A percentile compares a stretch with the other conserved stretches of the same genome.
These are phyloP conservation scores for Spiraea crenata DNA, from an alignment of 331 rosid genomes.

Conservation along the genomic window DNA sequence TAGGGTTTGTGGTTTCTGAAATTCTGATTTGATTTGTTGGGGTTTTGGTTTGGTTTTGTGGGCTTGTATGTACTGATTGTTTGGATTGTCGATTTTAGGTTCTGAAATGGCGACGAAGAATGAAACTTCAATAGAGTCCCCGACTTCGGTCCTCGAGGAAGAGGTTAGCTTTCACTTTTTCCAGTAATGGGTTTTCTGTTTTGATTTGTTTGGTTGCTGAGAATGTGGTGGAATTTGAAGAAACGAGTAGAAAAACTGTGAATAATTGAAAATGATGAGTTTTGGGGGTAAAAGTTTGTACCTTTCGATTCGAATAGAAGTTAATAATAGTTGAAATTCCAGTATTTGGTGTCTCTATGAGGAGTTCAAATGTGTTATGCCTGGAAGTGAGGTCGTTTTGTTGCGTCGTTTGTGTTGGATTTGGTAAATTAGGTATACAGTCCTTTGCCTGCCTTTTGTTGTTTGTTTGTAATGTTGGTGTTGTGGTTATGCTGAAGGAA, in stretches of 20 bases:
- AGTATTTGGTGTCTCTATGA: background rate
- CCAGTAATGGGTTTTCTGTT: background rate
- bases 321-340: background rate
- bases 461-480: background rate
- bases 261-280: background rate
- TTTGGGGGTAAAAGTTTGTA: background rate
- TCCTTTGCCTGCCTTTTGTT: background rate
- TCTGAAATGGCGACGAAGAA: constrained; percentile 52
- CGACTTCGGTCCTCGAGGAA: constrained; percentile 78
- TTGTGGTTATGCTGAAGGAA: constrained; percentile 35
- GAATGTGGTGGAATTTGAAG: background rate
- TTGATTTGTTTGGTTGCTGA: constrained; percentile 10
- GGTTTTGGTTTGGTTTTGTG: background rate
- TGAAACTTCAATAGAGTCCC: constrained; percentile 59
- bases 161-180: constrained; percentile 45
- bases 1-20: constrained; percentile 10
- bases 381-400: background rate
- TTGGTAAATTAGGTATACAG: background rate
- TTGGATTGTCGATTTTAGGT: constrained; percentile 30
- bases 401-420: background rate
- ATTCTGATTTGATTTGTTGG: background rate
- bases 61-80: background rate
- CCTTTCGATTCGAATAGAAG: background rate
- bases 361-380: background rate
- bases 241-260: background rate